phyloP scores from a whole-genome alignment of 2,329 filamentous ascomycete species.

The Cytospora piceae region DNA sequence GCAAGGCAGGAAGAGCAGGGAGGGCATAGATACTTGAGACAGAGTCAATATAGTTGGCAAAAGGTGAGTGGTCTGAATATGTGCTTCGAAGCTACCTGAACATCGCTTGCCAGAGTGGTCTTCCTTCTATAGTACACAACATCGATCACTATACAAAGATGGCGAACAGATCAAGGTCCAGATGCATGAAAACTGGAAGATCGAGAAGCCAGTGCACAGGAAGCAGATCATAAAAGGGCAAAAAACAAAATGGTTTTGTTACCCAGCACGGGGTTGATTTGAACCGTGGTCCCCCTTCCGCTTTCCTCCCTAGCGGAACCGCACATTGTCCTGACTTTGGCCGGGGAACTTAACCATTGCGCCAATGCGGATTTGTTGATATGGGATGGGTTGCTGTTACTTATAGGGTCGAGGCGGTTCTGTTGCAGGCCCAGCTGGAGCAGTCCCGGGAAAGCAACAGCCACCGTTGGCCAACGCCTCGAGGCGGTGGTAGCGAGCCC shows the following conservation, averaged over 20 bases:
- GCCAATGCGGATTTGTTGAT: background rate
- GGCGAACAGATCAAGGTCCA: no score
- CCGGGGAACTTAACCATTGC: background rate
- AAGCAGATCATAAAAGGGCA: background rate
- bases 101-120: background rate
- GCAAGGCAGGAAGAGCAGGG: constrained; percentile 36
- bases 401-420: background rate
- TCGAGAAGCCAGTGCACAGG: background rate
- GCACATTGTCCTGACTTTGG: background rate
- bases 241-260: background rate
- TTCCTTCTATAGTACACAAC: background rate
- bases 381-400: background rate
- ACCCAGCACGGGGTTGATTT: background rate
- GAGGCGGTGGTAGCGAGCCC: background rate
- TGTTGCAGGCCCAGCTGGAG: background rate
- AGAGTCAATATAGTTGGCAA: background rate
- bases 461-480: background rate
- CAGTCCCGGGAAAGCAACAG: background rate
- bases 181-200: background rate
- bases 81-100: background rate
- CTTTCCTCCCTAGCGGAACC: background rate
- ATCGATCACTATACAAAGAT: background rate
- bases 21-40: background rate
- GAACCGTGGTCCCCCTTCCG: constrained; percentile 1
- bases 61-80: background rate